Conservation (phyloP, 2,329 filamentous ascomycete genomes). For the Botrytis medusae region DNA sequence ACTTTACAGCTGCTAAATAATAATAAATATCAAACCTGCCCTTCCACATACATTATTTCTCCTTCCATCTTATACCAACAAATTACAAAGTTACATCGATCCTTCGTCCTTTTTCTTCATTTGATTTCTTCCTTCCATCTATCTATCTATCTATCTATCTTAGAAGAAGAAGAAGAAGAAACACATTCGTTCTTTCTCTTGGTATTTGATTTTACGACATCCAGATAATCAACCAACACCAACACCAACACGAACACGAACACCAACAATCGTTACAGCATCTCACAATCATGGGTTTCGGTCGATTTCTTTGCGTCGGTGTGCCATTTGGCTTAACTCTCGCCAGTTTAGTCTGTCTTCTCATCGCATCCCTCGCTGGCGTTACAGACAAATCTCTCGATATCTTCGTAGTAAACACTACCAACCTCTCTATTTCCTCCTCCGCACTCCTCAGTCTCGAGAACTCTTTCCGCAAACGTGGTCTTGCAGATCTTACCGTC, state of each 20-base stretch:
- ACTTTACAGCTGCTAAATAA: background rate
- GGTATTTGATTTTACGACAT: background rate
- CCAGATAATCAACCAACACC: slow-evolving; percentile 21
- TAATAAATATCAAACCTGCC: slow-evolving; percentile 4
- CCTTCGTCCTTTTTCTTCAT: background rate
- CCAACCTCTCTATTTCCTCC: slow-evolving; percentile 50
- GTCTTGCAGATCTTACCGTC: slow-evolving; percentile 26
- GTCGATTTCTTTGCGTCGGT: slow-evolving; percentile 82
- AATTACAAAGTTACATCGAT: background rate
- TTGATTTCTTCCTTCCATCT: background rate
- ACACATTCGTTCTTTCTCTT: slow-evolving; percentile 7
- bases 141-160: background rate
- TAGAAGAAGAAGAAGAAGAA: background rate
- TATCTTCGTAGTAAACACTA: slow-evolving; percentile 61
- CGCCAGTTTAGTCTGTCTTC: slow-evolving; percentile 69
- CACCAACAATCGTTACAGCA: slow-evolving; percentile 11
- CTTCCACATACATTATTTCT: slow-evolving; percentile 3
- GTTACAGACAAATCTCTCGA: slow-evolving; percentile 57
- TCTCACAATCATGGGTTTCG: slow-evolving; percentile 60
- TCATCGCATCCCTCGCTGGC: slow-evolving; percentile 57
- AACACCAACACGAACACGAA: slow-evolving; percentile 15
- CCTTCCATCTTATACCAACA: slow-evolving; percentile 2
- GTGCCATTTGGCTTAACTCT: slow-evolving; percentile 81
- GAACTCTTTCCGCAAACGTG: slow-evolving; percentile 21
- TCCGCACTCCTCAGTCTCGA: slow-evolving; percentile 31